Conservation (phyloP, 306 rosid species). For the Cucumis hystrix region DNA sequence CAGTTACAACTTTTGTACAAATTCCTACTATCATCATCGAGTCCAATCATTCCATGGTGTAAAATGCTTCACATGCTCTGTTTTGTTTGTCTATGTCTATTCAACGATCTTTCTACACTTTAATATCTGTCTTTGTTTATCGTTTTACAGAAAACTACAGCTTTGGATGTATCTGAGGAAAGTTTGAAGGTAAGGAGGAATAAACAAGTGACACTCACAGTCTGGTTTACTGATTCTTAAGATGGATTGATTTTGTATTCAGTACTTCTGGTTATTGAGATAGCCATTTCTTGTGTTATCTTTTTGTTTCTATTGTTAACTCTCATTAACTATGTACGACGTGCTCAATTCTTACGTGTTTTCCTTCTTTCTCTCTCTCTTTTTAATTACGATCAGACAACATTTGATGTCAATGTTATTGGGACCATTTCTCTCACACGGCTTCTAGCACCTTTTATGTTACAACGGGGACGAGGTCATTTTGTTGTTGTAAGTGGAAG, state of each 20-base stretch:
- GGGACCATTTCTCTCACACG: slow-evolving; percentile 83
- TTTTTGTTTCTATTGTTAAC: background rate
- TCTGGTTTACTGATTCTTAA: background rate
- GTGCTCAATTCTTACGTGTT: background rate
- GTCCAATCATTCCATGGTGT: background rate
- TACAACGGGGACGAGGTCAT: slow-evolving; percentile 79
- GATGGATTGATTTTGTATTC: background rate
- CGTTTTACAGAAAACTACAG: slow-evolving; percentile 2
- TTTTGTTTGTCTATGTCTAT: background rate
- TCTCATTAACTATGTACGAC: background rate
- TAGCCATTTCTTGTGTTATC: background rate
- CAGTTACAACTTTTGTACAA: background rate
- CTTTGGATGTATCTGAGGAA: slow-evolving; percentile 6
- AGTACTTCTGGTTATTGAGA: background rate
- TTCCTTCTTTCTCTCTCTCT: background rate
- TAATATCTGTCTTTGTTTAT: background rate
- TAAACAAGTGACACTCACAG: background rate
- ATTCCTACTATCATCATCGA: background rate
- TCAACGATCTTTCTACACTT: background rate
- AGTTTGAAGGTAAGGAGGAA: slow-evolving; percentile 5
- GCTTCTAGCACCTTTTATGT: slow-evolving; percentile 76
- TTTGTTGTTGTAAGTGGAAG: slow-evolving; percentile 81
- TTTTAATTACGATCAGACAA: slow-evolving; percentile 37
- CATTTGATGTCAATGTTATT: slow-evolving; percentile 77
- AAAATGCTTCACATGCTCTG: background rate